phyloP scores from a whole-genome alignment of 805 yeast genomes.

The Candida argentea region DNA sequence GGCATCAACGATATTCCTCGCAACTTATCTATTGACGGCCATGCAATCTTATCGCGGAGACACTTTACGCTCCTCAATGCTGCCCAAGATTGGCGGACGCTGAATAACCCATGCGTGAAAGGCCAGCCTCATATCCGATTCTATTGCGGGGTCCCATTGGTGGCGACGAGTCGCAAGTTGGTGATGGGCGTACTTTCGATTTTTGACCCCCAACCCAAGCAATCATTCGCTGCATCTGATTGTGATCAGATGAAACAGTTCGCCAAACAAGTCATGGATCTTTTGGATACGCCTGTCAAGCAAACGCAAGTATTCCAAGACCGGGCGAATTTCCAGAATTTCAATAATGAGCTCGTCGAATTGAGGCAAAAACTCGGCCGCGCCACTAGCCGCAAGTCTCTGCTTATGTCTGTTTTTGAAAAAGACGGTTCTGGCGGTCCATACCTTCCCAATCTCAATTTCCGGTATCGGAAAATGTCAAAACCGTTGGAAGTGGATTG shows the following conservation, averaged over 20 bases:
- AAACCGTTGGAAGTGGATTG: conserved; percentile 2
- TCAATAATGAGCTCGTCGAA: conserved; percentile 17
- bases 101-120: conserved; percentile 51
- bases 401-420: conserved; percentile 39
- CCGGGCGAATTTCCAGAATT: not conserved
- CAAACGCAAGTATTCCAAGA: conserved; percentile 3
- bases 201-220: conserved; percentile 39
- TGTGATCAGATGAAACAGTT: conserved; percentile 25
- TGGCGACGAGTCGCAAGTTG: conserved; percentile 27
- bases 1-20: conserved; percentile 44
- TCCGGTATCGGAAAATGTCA: conserved; percentile 26
- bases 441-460: conserved; percentile 40
- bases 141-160: conserved; percentile 57
- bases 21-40: conserved; percentile 54
- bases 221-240: conserved; percentile 22
- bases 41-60: conserved; percentile 50
- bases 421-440: conserved; percentile 57
- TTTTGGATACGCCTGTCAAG: conserved; percentile 26
- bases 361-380: conserved; percentile 37
- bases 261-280: conserved; percentile 32
- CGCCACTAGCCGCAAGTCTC: conserved; percentile 39
- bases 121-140: conserved; percentile 51
- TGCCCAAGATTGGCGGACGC: conserved; percentile 60
- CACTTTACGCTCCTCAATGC: conserved; percentile 51
- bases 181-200: conserved; percentile 51